Percentiles rank a stretch among this genome's conserved stretches.
phyloP scores from a whole-genome alignment of 257 asterid genomes.

The Solanum acaule region DNA sequence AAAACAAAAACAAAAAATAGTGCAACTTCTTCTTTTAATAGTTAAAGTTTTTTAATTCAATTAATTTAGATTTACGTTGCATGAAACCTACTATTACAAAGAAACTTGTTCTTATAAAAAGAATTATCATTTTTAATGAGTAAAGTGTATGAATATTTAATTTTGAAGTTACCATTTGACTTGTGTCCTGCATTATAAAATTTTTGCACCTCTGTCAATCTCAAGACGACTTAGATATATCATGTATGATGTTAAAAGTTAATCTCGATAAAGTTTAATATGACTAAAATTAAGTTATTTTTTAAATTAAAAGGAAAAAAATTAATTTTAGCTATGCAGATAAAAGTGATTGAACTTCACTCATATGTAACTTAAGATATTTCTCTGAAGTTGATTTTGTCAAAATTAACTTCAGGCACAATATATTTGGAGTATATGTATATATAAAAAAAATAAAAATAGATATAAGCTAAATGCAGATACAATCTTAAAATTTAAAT shows the following conservation, averaged over 20 bases:
- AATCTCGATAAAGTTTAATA: not conserved
- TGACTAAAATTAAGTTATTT: not conserved
- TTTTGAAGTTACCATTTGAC: not conserved
- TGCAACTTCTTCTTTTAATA: not conserved
- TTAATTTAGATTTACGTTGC: too few relatives aligned
- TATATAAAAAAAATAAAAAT: too few relatives aligned
- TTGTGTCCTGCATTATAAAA: not conserved
- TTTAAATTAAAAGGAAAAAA: too few relatives aligned
- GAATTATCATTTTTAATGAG: not conserved
- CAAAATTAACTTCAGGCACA: not conserved
- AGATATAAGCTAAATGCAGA: not conserved
- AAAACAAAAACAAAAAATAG: rapidly evolving
- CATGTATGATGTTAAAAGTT: not conserved
- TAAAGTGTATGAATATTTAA: rapidly evolving
- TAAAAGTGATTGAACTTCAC: not conserved
- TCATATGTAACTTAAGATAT: not conserved
- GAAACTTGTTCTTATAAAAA: not conserved
- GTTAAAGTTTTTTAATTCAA: too few relatives aligned
- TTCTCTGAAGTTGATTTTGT: not conserved
- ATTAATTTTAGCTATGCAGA: too few relatives aligned
- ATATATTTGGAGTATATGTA: not conserved
- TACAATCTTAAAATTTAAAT: not conserved
- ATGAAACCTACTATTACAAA: too few relatives aligned
- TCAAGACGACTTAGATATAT: not conserved
- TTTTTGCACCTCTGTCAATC: not conserved